Evolutionary conservation across 1,284 basidiomycete genomes (phyloP).

Genomic region (Amylostereum chailletii): DNA sequence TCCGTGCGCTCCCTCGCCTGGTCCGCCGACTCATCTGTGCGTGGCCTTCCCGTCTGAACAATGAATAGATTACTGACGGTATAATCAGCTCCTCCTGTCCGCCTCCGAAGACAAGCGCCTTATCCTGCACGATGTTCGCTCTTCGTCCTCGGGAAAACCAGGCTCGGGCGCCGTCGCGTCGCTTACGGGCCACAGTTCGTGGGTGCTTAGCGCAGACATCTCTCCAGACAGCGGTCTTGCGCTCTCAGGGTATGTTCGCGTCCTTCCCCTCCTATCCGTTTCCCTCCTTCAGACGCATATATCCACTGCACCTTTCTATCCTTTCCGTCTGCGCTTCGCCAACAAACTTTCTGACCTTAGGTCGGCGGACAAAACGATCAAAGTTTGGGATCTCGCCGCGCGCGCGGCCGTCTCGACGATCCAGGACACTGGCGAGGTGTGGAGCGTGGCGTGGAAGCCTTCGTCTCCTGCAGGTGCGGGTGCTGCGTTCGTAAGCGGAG

Average conservation of each 20-base stretch:
- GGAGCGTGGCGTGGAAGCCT: constrained; percentile 81
- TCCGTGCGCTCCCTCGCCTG: constrained; percentile 75
- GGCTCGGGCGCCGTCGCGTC: constrained; percentile 75
- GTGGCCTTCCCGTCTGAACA: constrained; percentile 8
- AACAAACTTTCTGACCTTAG: constrained; percentile 16
- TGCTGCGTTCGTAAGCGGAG: constrained; percentile 71
- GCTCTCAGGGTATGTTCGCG: constrained; percentile 63
- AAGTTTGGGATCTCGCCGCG: constrained; percentile 81
- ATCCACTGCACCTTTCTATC: constrained; percentile 16
- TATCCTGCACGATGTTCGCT: constrained; percentile 76
- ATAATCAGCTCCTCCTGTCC: constrained; percentile 64
- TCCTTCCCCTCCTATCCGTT: constrained; percentile 1
- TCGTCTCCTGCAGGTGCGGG: constrained; percentile 42
- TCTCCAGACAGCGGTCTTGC: constrained; percentile 72
- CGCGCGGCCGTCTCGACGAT: constrained; percentile 72
- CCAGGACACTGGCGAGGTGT: constrained; percentile 74
- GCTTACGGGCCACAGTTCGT: constrained; percentile 77
- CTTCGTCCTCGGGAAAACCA: constrained; percentile 41
- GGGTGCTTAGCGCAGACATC: constrained; percentile 76
- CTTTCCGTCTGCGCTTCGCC: no score
- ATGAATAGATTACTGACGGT: background rate
- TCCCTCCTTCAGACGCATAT: constrained; percentile 4
- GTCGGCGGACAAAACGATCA: constrained; percentile 78
- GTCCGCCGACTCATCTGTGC: constrained; percentile 69
- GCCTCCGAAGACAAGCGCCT: constrained; percentile 86